A percentile compares a stretch with the other conserved stretches of the same genome.
Evolutionary conservation across 2,329 filamentous ascomycete genomes (phyloP).

Genomic region (Taxawa tesnikishii): DNA sequence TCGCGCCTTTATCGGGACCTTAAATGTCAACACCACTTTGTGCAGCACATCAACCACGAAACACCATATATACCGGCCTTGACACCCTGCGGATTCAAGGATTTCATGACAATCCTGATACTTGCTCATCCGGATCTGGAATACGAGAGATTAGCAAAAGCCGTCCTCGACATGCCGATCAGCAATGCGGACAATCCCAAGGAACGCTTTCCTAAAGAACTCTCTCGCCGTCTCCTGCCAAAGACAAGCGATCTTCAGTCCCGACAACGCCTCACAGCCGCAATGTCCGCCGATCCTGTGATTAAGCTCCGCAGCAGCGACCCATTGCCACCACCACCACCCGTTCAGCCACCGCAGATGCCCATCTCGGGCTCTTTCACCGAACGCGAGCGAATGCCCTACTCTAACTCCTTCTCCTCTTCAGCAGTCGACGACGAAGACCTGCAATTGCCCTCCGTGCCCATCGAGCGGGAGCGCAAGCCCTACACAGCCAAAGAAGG

Average conservation of each 20-base stretch:
- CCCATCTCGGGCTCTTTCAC: constrained; percentile 10
- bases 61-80: constrained; percentile 30
- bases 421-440: constrained; percentile 23
- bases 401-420: constrained; percentile 19
- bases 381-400: constrained; percentile 29
- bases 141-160: constrained; percentile 54
- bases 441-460: constrained; percentile 27
- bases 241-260: constrained; percentile 41
- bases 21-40: constrained; percentile 35
- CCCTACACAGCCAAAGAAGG: constrained; percentile 51
- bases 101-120: constrained; percentile 61
- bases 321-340: constrained; percentile 21
- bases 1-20: constrained; percentile 34
- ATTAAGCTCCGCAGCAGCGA: constrained; percentile 29
- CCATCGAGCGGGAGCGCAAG: constrained; percentile 53
- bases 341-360: constrained; percentile 12
- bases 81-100: constrained; percentile 33
- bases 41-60: constrained; percentile 30
- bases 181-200: constrained; percentile 49
- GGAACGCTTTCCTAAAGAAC: constrained; percentile 66
- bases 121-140: constrained; percentile 67
- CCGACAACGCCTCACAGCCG: constrained; percentile 48
- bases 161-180: constrained; percentile 61
- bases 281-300: constrained; percentile 41
- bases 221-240: constrained; percentile 64